Percentiles rank a stretch among this genome's conserved stretches.
Conservation (phyloP, 2,329 filamentous ascomycete species). For the Rhynchosporium secalis region DNA sequence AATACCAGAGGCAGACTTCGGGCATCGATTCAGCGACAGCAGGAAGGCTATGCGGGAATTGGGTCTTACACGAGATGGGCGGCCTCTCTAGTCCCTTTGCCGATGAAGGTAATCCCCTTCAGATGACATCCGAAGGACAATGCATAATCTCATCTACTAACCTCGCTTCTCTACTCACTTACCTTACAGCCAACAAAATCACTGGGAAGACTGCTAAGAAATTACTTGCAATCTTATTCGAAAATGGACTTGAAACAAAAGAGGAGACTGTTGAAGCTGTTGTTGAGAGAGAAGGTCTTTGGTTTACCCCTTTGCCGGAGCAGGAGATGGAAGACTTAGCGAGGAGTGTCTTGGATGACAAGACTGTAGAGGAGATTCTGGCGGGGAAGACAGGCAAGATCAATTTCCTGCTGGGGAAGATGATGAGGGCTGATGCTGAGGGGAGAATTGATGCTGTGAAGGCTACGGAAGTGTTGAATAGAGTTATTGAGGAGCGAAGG, state of each 20-base stretch:
- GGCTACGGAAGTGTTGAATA: conserved; percentile 54
- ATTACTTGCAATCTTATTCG: conserved; percentile 56
- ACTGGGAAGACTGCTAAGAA: conserved; percentile 60
- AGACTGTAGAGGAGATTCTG: conserved; percentile 59
- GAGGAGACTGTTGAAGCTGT: conserved; percentile 49
- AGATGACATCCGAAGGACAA: conserved; percentile 30
- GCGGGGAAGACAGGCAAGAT: conserved; percentile 65
- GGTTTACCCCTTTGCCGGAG: conserved; percentile 54
- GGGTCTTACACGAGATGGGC: conserved; percentile 75
- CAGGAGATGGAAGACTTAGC: conserved; percentile 58
- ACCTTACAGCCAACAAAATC: conserved; percentile 46
- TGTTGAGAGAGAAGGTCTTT: conserved; percentile 56
- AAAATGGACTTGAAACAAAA: conserved; percentile 41
- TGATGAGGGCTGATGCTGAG: conserved; percentile 61
- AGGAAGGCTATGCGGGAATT: conserved; percentile 57
- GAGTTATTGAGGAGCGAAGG: conserved; percentile 43
- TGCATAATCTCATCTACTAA: conserved; percentile 32
- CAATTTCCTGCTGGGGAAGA: conserved; percentile 68
- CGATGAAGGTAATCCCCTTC: conserved; percentile 33
- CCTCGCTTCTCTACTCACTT: conserved; percentile 48
- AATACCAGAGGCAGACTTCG: conserved; percentile 25
- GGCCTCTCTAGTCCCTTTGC: conserved; percentile 57
- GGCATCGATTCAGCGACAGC: conserved; percentile 32
- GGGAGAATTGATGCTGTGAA: conserved; percentile 62
- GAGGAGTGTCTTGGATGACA: conserved; percentile 53